Base-by-base conservation (phyloP, 1,284 basidiomycete species). In the Ceratobasidium papillatum region DNA sequence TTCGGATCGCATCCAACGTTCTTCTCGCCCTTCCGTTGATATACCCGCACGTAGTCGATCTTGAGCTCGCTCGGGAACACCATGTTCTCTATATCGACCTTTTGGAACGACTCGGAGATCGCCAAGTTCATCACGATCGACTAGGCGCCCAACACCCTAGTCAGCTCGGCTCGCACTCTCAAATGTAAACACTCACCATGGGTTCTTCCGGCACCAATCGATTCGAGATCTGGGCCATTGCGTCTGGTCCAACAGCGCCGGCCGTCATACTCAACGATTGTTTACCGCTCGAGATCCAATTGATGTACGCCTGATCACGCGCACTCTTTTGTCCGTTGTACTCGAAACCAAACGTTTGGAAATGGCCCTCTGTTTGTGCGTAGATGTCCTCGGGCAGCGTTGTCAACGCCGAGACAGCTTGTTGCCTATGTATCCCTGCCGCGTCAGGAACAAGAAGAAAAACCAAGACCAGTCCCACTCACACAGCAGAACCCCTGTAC, bases 11-110 rank as follows among this genome's bases (percentile, higher is more conserved):
- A 90, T 2, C 88, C 87, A 36, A 89, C 81, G 78, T 86, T 86
- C 49, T 82, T 82, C 34, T 84, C 78, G 36, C 83, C 81, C 38
- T 83, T 81, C 49, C 85, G 83, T 79, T 86, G 87, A 79, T 88
- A 89, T 47, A 90, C 86, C 19, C 89, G 83, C 12, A 90, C 84
- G 79, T 89, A 90, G 80, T 90, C 89, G 56, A 90, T 81, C 43
- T 83, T 81, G 82, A 89, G 83, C 77, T 85, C 81, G 34, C 83
- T 82, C 3, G 88, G 88, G 81, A 86, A 87, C 27, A 79, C 80
- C 78, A 88, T 79, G 22, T 83, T 62, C 1, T 77, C 64, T 47
- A 83, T 79, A 71, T 86, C 82, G 76, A 88, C 82, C 7, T 74
- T 79, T 82, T 93, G 86, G 81, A 89, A 87, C 76, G 86, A 86